phyloP scores from a whole-genome alignment of 2,329 filamentous ascomycete species.

The Westerdykella sp. region DNA sequence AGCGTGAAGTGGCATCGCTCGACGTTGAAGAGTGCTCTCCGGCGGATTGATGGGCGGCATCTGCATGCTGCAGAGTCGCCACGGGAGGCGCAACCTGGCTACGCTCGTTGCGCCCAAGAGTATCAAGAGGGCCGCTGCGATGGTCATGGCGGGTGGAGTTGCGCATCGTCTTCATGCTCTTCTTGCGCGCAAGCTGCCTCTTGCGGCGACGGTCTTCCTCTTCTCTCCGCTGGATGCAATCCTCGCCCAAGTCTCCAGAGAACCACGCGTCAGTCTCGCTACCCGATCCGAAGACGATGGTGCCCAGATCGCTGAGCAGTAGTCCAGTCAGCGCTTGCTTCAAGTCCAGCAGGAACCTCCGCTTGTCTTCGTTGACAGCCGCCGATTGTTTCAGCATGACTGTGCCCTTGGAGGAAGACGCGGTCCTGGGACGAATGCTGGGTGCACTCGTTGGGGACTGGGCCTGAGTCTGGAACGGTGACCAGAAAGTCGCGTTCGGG shows the following conservation, averaged over 20 bases:
- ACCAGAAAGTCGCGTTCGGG: conserved; percentile 79
- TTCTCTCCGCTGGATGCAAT: conserved; percentile 36
- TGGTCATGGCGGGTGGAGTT: conserved; percentile 28
- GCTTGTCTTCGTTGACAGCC: conserved; percentile 62
- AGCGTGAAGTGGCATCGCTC: conserved; percentile 41
- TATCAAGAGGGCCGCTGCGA: conserved; percentile 38
- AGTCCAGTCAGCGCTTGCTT: conserved; percentile 76
- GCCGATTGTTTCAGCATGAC: conserved; percentile 53
- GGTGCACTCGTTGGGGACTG: conserved; percentile 58
- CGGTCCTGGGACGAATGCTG: conserved; percentile 58
- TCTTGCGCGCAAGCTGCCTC: conserved; percentile 33
- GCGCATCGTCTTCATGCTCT: conserved; percentile 59
- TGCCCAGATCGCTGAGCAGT: conserved; percentile 82
- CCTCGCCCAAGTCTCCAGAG: conserved; percentile 49
- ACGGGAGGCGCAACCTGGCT: conserved; percentile 39
- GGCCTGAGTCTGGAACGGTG: conserved; percentile 66
- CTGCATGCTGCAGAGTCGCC: conserved; percentile 39
- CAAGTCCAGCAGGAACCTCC: conserved; percentile 69
- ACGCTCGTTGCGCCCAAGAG: conserved; percentile 38
- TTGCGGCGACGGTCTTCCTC: conserved; percentile 38
- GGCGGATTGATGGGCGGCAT: conserved; percentile 37
- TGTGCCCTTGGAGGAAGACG: conserved; percentile 62
- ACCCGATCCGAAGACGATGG: conserved; percentile 75
- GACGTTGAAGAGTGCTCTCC: conserved; percentile 42
- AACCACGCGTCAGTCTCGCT: conserved; percentile 95